Evolutionary conservation across 352 stramenopile species (phyloP), one percentile per base, ranked within the genome.

Genomic region (Phytophthora podocarpi): DNA sequence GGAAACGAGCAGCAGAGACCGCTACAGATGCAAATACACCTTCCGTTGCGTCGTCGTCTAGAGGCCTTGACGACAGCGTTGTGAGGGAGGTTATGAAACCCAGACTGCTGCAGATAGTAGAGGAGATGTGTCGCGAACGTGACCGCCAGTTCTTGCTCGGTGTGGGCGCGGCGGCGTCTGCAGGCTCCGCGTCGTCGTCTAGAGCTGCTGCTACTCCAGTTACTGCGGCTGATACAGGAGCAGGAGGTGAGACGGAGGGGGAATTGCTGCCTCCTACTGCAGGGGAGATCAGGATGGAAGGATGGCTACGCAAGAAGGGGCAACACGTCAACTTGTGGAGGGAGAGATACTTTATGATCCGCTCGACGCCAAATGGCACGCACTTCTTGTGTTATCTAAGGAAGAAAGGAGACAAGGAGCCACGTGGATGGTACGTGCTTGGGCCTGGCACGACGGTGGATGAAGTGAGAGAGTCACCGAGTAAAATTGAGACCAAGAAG

Each of bases 321-420:
- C 82, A 93, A 50, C 86, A 95, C 46, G 86, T 95, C 4, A 95
- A 91, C 42, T 65, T 95, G 34, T 95, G 86, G 86, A 70, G 86
- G 16, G 86, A 95, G 24, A 76, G 86, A 7, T 95, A 95, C 61
- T 95, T 93, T 45, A 93, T 93, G 81, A 92, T 95, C 67, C 82
- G 84, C n/a, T 88, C 85, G 30, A 91, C 82, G 7, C 65, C 81
- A 2, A 86, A 91, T 36, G 86, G 86, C 10, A 84, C 85, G 37
- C 86, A 95, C 47, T 91, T 86, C 46, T 61, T 95, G 43, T 93
- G 82, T 53, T 95, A 95, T 70, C 87, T 93, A 20, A 72, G 86
- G n/a, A 85, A 85, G 32, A 93, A 95, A 63, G 86, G 86, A 27
- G 86, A 95, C 35, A 91, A 90, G 13, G 86, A 93, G 30, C 86